Conservation (phyloP, 495 filamentous ascomycete species). For the Aspergillus avenaceus region DNA sequence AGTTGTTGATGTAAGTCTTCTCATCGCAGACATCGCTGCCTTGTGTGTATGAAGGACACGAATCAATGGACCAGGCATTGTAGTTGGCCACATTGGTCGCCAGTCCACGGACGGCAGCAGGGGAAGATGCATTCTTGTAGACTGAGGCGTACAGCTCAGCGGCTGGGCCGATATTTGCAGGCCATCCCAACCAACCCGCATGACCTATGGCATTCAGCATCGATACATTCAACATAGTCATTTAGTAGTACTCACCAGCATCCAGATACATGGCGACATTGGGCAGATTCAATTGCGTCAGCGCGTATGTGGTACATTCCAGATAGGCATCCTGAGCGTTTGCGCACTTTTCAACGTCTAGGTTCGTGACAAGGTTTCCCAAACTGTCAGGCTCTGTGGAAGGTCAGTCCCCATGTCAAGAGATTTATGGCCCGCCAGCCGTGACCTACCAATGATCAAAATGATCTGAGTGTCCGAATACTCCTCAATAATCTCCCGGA, state of each 20-base stretch:
- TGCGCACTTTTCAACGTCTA: constrained; percentile 58
- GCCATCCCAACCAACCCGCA: constrained; percentile 78
- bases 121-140: constrained; percentile 62
- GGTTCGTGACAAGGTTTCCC: constrained; percentile 77
- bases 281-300: constrained; percentile 65
- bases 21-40: constrained; percentile 58
- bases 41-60: constrained; percentile 41
- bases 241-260: constrained; percentile 44
- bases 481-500: constrained; percentile 22
- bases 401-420: too few species aligned
- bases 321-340: constrained; percentile 60
- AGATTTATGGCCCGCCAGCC: too few species aligned
- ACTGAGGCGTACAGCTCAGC: constrained; percentile 63
- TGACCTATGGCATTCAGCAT: constrained; percentile 22
- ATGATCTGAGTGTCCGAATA: constrained; percentile 30
- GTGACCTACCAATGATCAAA: constrained; percentile 54
- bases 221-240: background rate
- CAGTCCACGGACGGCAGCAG: constrained; percentile 64
- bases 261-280: constrained; percentile 85
- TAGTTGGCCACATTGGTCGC: constrained; percentile 79
- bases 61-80: constrained; percentile 55
- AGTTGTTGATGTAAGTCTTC: constrained; percentile 64
- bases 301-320: constrained; percentile 66
- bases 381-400: constrained; percentile 70
- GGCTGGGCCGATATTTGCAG: constrained; percentile 68